Percentiles rank a stretch among this genome's conserved stretches.
Evolutionary conservation across 75 land plant genomes (phyloP).

Genomic region (Gnetum montanum): DNA sequence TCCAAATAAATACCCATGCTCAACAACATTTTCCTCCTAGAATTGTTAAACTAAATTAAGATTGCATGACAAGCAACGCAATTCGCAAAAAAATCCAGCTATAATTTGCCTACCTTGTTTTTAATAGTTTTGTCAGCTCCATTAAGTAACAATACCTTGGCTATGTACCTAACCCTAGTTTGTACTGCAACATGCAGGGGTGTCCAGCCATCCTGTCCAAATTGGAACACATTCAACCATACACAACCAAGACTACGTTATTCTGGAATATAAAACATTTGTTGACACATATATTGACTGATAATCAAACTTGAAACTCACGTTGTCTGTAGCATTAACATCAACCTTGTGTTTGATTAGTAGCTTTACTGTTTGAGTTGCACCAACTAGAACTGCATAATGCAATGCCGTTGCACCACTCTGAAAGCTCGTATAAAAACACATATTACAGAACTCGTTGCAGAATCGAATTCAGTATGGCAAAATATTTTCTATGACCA

Average conservation of each 20-base stretch:
- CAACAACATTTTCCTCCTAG: neutral
- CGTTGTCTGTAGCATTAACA: conserved; percentile 71
- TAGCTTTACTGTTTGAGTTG: conserved; percentile 56
- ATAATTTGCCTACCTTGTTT: conserved; percentile 47
- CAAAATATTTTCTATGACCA: too few species aligned
- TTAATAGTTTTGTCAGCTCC: conserved; percentile 68
- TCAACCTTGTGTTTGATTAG: conserved; percentile 62
- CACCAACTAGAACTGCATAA: conserved; percentile 82
- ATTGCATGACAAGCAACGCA: neutral
- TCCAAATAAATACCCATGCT: neutral
- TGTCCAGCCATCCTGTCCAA: conserved; percentile 46
- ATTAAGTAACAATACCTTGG: conserved; percentile 58
- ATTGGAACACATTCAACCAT: too few species aligned
- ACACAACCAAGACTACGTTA: too few species aligned
- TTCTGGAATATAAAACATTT: too few species aligned
- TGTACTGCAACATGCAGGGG: conserved; percentile 88
- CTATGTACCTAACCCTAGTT: conserved; percentile 53
- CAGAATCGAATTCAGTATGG: too few species aligned
- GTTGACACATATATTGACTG: too few species aligned
- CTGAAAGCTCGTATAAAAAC: too few species aligned
- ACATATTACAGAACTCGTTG: too few species aligned
- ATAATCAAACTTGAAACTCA: too few species aligned
- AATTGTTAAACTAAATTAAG: conserved; percentile 2
- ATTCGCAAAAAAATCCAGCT: neutral
- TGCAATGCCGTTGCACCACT: conserved; percentile 80